Percentiles rank a stretch among this genome's conserved stretches.
These are phyloP conservation scores for Fusarium armeniacum DNA, from an alignment of 2,329 filamentous ascomycete species.

Conservation along the genomic window DNA sequence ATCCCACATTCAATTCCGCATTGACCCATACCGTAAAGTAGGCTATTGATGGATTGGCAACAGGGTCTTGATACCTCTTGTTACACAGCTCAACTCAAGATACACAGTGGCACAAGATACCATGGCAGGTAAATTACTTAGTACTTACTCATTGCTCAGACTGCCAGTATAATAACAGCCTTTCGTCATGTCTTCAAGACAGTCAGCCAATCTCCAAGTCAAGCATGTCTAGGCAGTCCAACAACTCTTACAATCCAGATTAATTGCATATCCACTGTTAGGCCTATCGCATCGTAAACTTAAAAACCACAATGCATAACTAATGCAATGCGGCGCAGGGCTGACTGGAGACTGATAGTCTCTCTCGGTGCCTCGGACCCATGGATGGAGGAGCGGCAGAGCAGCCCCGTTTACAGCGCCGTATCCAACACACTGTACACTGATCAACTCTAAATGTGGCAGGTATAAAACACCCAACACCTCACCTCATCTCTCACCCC, in stretches of 20 bases:
- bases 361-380: slow-evolving; percentile 14
- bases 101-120: neutral
- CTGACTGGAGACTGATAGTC: neutral
- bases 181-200: too few relatives aligned
- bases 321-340: neutral
- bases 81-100: neutral
- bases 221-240: neutral
- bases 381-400: neutral
- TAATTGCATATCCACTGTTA: neutral
- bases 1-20: neutral
- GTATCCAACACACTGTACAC: slow-evolving; percentile 36
- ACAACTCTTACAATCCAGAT: neutral
- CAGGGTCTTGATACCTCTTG: neutral
- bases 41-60: neutral
- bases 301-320: neutral
- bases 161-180: neutral
- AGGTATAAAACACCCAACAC: slow-evolving; percentile 37
- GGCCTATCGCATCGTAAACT: neutral
- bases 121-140: neutral
- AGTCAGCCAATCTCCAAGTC: neutral
- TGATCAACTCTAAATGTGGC: neutral
- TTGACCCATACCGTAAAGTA: neutral
- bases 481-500: neutral
- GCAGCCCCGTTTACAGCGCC: slow-evolving; percentile 21
- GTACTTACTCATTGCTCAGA: neutral